A percentile compares a stretch with the other conserved stretches of the same genome.
Conservation (phyloP, 306 rosid species). For the Trifolium repens region DNA sequence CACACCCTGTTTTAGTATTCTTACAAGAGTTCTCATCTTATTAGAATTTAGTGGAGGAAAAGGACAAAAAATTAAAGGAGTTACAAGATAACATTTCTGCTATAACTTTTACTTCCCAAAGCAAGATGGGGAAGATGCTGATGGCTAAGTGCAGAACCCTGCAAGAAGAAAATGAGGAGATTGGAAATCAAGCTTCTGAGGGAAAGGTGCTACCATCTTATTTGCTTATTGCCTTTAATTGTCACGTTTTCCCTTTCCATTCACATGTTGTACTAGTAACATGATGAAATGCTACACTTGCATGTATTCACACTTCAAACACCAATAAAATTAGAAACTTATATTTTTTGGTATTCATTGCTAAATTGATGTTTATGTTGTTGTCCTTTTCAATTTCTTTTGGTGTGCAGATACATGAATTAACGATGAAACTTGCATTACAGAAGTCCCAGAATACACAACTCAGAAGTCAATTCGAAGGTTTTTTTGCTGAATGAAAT, state of each 20-base stretch:
- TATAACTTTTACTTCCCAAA: constrained; percentile 79
- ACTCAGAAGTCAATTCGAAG: constrained; percentile 84
- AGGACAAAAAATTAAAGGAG: constrained; percentile 90
- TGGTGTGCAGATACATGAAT: constrained; percentile 76
- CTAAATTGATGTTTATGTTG: constrained; percentile 8
- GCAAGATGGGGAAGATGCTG: constrained; percentile 98
- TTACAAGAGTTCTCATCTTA: constrained; percentile 41
- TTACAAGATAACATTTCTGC: constrained; percentile 86
- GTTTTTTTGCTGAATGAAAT: constrained; percentile 50
- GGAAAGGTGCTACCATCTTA: constrained; percentile 69
- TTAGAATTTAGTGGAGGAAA: constrained; percentile 90
- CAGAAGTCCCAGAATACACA: constrained; percentile 86
- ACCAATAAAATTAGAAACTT: background rate
- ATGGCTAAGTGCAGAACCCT: constrained; percentile 98
- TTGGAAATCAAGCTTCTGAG: constrained; percentile 99
- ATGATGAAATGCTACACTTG: constrained; percentile 13
- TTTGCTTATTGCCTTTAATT: constrained; percentile 24
- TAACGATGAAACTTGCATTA: constrained; percentile 76
- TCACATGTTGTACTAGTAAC: background rate
- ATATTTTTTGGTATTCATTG: constrained; percentile 26
- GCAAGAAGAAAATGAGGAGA: constrained; percentile 98
- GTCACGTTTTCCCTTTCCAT: background rate
- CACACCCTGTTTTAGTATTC: constrained; percentile 23
- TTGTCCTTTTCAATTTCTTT: constrained; percentile 17
- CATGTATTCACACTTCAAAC: constrained; percentile 19